Percentiles rank a stretch among this genome's conserved stretches.
Evolutionary conservation across 495 filamentous ascomycete species (phyloP).

Genomic region (Xylaria sp.): DNA sequence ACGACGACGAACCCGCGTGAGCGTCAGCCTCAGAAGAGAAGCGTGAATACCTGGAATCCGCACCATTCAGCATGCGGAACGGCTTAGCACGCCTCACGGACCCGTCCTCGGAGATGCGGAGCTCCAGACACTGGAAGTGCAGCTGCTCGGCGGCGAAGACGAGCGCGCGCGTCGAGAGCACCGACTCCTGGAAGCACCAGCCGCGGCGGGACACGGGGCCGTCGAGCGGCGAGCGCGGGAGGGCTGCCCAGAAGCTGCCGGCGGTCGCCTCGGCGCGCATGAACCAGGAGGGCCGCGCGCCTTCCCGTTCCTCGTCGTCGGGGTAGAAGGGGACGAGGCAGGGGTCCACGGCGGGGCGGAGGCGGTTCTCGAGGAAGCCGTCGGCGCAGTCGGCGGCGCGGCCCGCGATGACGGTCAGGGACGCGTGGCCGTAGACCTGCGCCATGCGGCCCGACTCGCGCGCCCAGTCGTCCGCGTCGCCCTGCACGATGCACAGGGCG

Average conservation of each 20-base stretch:
- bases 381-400: neutral
- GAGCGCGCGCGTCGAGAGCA: neutral
- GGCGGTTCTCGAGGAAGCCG: neutral
- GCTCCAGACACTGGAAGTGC: neutral
- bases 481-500: conserved; percentile 45
- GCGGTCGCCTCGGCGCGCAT: too few species aligned
- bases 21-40: too few species aligned
- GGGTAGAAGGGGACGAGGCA: neutral
- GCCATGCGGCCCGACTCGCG: neutral
- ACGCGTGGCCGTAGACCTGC: neutral
- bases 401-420: neutral
- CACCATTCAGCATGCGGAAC: too few species aligned
- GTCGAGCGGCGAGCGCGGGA: neutral
- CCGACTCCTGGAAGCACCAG: conserved; percentile 16
- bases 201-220: conserved; percentile 1
- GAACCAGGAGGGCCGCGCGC: too few species aligned
- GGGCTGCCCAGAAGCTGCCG: neutral
- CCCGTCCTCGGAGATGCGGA: neutral
- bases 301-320: neutral
- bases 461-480: conserved; percentile 31
- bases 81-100: too few species aligned
- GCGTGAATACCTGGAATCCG: neutral
- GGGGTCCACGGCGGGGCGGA: neutral
- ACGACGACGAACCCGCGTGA: neutral
- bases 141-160: neutral